phyloP scores from a whole-genome alignment of 148 eudicot genomes.

The Rheum nobile region DNA sequence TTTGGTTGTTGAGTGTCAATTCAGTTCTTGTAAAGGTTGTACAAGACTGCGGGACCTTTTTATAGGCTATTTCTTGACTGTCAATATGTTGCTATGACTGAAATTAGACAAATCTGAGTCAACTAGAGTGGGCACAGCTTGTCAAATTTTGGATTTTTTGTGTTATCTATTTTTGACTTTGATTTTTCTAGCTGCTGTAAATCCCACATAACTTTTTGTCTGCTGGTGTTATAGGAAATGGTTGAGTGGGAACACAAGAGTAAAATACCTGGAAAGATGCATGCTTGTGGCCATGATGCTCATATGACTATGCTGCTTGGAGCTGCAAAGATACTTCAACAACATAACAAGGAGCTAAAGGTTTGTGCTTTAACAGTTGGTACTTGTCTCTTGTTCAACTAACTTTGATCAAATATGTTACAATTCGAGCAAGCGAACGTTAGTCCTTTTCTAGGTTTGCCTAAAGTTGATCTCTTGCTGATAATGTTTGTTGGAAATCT shows the following conservation, averaged over 20 bases:
- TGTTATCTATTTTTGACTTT: neutral
- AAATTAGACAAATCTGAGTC: neutral
- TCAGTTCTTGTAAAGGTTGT: neutral
- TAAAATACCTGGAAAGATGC: conserved; percentile 78
- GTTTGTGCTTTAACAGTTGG: conserved; percentile 21
- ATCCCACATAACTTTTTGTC: too few relatives aligned
- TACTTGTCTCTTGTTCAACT: neutral
- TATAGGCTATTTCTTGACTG: neutral
- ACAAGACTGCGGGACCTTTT: too few relatives aligned
- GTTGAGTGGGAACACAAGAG: conserved; percentile 96
- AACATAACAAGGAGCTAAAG: conserved; percentile 49
- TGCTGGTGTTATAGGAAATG: conserved; percentile 41
- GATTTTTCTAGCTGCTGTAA: neutral
- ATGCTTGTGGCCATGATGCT: conserved; percentile 92
- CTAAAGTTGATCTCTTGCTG: neutral
- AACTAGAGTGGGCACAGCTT: neutral
- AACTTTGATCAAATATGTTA: neutral
- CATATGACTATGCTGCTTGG: conserved; percentile 95
- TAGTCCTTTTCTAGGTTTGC: neutral
- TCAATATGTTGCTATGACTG: neutral
- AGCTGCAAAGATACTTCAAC: conserved; percentile 86
- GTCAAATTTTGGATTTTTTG: neutral
- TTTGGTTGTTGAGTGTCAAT: neutral
- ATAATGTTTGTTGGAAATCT: neutral
- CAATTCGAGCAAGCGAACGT: neutral